Conservation (phyloP, 305 asterid genomes). For the Fraxinus baroniana region DNA sequence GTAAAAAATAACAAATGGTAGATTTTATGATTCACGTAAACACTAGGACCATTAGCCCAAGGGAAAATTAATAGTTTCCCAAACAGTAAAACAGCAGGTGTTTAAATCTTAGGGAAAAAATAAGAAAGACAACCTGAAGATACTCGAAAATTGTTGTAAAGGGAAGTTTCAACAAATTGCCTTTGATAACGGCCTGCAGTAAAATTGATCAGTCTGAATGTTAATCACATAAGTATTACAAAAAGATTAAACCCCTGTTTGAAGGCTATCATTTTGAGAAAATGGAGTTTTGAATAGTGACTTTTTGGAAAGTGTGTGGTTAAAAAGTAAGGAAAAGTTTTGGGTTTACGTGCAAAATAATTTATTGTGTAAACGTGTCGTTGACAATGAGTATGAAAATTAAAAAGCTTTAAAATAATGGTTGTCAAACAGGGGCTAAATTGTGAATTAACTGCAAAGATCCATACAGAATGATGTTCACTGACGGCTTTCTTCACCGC, state of each 20-base stretch:
- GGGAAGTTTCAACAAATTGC: conserved; percentile 76
- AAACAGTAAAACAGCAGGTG: background rate
- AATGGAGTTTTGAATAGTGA: no score
- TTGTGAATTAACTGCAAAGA: conserved; percentile 9
- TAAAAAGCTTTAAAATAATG: no score
- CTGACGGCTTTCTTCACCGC: conserved; percentile 59
- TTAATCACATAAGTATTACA: conserved; percentile 5
- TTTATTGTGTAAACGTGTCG: no score
- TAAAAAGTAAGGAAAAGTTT: no score
- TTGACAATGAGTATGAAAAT: no score
- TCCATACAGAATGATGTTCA: conserved; percentile 52
- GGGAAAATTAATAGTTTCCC: background rate
- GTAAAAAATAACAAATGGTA: background rate
- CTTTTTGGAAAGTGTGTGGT: no score
- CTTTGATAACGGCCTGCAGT: conserved; percentile 63
- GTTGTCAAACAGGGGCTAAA: background rate
- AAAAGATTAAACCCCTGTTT: background rate
- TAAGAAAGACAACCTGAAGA: conserved; percentile 60
- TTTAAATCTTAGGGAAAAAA: background rate
- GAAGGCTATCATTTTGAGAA: no score
- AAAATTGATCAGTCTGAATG: conserved; percentile 20
- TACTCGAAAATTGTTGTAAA: conserved; percentile 91
- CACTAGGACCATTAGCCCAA: background rate
- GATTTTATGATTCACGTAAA: background rate
- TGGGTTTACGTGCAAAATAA: no score